phyloP scores from a whole-genome alignment of 73 alveolate genomes.

The Paramecium pentaurelia region DNA sequence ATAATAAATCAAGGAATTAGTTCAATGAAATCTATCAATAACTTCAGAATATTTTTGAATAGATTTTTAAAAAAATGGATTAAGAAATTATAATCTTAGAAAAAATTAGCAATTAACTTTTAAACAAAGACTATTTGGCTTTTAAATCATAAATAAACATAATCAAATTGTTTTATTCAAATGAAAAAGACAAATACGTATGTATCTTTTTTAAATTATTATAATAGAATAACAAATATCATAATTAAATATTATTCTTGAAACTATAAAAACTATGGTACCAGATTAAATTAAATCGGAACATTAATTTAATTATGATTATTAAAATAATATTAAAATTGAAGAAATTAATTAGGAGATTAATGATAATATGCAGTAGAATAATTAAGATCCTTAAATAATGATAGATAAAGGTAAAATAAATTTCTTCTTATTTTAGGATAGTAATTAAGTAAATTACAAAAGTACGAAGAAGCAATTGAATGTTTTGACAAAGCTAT shows the following conservation, averaged over 20 bases:
- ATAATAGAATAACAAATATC: not conserved
- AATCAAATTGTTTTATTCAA: not conserved
- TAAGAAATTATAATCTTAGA: not conserved
- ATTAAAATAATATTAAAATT: too few relatives aligned
- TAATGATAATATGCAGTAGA: not conserved
- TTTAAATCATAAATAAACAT: not conserved
- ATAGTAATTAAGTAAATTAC: too few relatives aligned
- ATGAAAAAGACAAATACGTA: not conserved
- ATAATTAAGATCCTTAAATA: not conserved
- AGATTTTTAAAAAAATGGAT: not conserved
- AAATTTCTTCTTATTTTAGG: too few relatives aligned
- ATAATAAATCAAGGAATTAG: too few relatives aligned
- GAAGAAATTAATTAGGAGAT: not conserved
- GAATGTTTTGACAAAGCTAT: too few relatives aligned
- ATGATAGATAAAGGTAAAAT: not conserved
- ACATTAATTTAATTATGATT: not conserved
- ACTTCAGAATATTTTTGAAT: not conserved
- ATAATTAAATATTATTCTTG: too few relatives aligned
- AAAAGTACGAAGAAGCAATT: too few relatives aligned
- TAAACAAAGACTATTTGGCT: not conserved
- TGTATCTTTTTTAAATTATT: too few relatives aligned
- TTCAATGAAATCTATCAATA: not conserved
- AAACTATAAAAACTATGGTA: not conserved
- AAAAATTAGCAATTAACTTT: not conserved
- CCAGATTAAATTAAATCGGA: not conserved